Conservation (phyloP, 352 stramenopile genomes). For the Elongisporangium anandrum region DNA sequence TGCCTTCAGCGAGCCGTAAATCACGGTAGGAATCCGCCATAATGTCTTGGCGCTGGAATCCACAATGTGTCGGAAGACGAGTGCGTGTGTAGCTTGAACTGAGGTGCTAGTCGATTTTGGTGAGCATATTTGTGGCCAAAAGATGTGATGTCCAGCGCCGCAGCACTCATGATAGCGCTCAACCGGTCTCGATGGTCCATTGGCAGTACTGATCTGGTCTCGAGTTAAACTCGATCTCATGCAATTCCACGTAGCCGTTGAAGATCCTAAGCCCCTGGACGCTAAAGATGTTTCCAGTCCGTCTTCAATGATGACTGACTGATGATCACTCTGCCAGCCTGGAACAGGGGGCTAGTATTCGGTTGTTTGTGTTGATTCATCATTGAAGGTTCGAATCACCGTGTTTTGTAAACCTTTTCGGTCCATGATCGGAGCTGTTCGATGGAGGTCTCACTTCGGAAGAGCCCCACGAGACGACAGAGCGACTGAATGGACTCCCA, state of each 20-base stretch:
- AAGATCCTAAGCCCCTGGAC: constrained; percentile 74
- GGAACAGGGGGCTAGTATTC: no score
- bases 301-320: neutral
- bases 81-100: no score
- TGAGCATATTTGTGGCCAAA: no score
- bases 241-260: constrained; percentile 71
- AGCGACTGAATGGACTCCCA: constrained; percentile 41
- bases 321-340: neutral
- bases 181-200: no score
- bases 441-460: neutral
- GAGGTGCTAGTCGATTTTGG: no score
- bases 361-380: constrained; percentile 3
- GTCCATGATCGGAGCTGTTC: neutral
- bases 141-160: no score
- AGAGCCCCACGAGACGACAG: no score
- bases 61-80: no score
- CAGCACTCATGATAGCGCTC: no score
- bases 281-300: constrained; percentile 27
- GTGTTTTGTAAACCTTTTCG: neutral
- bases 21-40: no score
- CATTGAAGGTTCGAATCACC: neutral
- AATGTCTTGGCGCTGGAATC: no score
- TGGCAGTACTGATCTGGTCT: constrained; percentile 25
- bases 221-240: constrained; percentile 62
- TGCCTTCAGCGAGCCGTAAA: no score